These are phyloP conservation scores for Xylariales sp. DNA, from an alignment of 2,329 filamentous ascomycete species.

Conservation along the genomic window DNA sequence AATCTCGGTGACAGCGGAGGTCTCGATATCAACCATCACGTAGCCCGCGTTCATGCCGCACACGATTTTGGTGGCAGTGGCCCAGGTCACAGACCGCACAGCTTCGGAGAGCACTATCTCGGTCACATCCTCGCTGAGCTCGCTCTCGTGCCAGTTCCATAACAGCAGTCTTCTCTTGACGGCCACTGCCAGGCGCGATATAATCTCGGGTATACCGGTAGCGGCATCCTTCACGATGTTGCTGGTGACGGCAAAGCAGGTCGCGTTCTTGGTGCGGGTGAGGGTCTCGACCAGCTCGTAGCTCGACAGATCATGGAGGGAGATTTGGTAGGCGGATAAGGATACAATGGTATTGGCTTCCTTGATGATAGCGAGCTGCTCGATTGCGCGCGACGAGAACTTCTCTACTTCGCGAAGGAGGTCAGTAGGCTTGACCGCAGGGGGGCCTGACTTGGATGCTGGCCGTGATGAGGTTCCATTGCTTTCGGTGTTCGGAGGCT, in stretches of 20 bases:
- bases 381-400: slow-evolving; percentile 85
- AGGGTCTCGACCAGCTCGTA: slow-evolving; percentile 80
- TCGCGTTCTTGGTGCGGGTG: slow-evolving; percentile 79
- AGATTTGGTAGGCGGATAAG: slow-evolving; percentile 84
- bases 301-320: slow-evolving; percentile 81
- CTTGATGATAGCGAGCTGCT: slow-evolving; percentile 93
- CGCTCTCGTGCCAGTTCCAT: slow-evolving; percentile 71
- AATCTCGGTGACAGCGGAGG: slow-evolving; percentile 71
- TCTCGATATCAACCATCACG: slow-evolving; percentile 79
- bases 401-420: slow-evolving; percentile 88
- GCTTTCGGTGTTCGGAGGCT: slow-evolving; percentile 14
- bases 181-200: slow-evolving; percentile 85
- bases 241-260: slow-evolving; percentile 86
- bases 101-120: slow-evolving; percentile 60
- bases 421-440: slow-evolving; percentile 62
- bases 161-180: slow-evolving; percentile 86
- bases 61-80: slow-evolving; percentile 78
- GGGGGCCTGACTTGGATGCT: slow-evolving; percentile 19
- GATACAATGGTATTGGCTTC: slow-evolving; percentile 90
- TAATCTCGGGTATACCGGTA: slow-evolving; percentile 87
- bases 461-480: slow-evolving; percentile 20
- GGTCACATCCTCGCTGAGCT: slow-evolving; percentile 8
- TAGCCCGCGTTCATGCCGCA: slow-evolving; percentile 91
- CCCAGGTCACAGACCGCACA: slow-evolving; percentile 88
- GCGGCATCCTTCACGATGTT: slow-evolving; percentile 88